Conservation (phyloP, 106 monocot genomes). For the Allium cepa region DNA sequence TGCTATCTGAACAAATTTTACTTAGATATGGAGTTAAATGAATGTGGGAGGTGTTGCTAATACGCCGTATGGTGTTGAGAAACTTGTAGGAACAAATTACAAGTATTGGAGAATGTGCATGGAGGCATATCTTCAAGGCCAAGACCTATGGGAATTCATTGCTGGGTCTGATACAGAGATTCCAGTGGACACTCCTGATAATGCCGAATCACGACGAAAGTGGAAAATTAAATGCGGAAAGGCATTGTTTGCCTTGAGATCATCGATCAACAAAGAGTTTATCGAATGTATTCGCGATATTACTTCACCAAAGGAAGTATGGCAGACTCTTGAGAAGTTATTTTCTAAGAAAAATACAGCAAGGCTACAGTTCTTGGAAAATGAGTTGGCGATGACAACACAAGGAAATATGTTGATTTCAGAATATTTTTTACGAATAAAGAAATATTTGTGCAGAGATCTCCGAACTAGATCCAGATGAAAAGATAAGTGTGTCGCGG, state of each 20-base stretch:
- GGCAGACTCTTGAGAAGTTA: conserved; percentile 8
- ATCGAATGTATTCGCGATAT: conserved; percentile 8
- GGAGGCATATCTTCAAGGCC: conserved; percentile 14
- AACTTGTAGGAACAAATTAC: too few species aligned
- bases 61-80: too few species aligned
- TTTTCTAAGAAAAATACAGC: conserved; percentile 9
- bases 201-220: conserved; percentile 10
- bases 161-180: not conserved
- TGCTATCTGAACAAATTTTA: too few species aligned
- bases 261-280: conserved; percentile 10
- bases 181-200: conserved; percentile 2
- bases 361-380: conserved; percentile 8
- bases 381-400: conserved; percentile 4
- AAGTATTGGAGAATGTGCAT: conserved; percentile 10
- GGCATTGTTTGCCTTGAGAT: conserved; percentile 12
- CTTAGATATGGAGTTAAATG: too few species aligned
- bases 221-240: conserved; percentile 14
- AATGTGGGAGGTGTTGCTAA: too few species aligned
- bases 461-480: conserved; percentile 8
- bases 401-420: conserved; percentile 10
- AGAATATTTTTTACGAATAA: conserved; percentile 8
- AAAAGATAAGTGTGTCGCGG: conserved; percentile 2
- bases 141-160: conserved; percentile 8
- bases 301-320: conserved; percentile 10
- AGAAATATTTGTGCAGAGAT: conserved; percentile 11